A percentile compares a stretch with the other conserved stretches of the same genome.
phyloP scores from a whole-genome alignment of 2,329 filamentous ascomycete genomes.

The Madurella mycetomatis region DNA sequence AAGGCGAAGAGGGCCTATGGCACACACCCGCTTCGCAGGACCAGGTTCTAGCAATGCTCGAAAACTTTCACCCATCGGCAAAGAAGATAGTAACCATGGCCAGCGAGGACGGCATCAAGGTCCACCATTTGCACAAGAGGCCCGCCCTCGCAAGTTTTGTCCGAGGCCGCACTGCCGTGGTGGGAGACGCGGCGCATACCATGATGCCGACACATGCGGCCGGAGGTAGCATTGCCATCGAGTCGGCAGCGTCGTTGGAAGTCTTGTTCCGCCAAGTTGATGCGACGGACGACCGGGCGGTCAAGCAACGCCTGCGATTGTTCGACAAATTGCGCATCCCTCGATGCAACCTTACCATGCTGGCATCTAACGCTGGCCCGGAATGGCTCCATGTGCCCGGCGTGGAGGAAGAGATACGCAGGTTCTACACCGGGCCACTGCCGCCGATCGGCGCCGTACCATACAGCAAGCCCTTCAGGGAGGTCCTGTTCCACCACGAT shows the following conservation, averaged over 20 bases:
- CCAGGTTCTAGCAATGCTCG: slow-evolving; percentile 7
- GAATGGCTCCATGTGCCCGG: slow-evolving; percentile 10
- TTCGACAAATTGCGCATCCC: slow-evolving; percentile 18
- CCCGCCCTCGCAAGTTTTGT: slow-evolving; percentile 13
- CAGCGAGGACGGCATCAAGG: slow-evolving; percentile 21
- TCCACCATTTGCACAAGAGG: slow-evolving; percentile 18
- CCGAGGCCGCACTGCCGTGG: slow-evolving; percentile 11
- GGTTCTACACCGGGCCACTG: slow-evolving; percentile 16
- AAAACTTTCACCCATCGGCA: slow-evolving; percentile 7
- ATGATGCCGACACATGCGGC: slow-evolving; percentile 22
- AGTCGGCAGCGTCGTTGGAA: slow-evolving; percentile 17
- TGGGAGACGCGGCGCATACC: slow-evolving; percentile 21
- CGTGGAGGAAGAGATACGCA: slow-evolving; percentile 17
- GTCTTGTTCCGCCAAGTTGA: slow-evolving; percentile 13
- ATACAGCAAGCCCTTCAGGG: slow-evolving; percentile 12
- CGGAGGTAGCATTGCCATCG: slow-evolving; percentile 16
- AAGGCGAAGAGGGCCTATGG: slow-evolving; percentile 14
- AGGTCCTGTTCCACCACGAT: slow-evolving; percentile 20
- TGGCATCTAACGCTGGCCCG: slow-evolving; percentile 16
- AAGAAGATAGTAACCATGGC: slow-evolving; percentile 12
- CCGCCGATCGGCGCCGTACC: slow-evolving; percentile 7
- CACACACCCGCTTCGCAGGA: slow-evolving; percentile 9
- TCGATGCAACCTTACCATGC: slow-evolving; percentile 20
- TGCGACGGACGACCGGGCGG: background rate
- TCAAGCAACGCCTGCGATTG: slow-evolving; percentile 4